Conservation (phyloP, 352 stramenopile genomes). For the Phytophthora podocarpi region DNA sequence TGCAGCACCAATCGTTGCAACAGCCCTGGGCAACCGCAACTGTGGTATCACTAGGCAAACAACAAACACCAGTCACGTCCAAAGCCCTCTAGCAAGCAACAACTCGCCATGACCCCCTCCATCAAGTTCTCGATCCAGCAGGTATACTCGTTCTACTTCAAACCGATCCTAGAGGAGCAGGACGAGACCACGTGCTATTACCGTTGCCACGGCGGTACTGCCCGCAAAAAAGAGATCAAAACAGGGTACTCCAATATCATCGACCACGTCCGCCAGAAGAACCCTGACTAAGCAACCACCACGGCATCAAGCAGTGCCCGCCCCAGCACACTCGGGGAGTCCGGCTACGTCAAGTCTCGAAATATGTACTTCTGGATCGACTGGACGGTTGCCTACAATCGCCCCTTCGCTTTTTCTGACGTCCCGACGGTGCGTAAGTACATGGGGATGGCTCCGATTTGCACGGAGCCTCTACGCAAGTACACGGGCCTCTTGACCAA, state of each 20-base stretch:
- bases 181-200: not conserved
- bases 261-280: not conserved
- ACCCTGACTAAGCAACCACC: not conserved
- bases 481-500: not conserved
- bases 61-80: too few relatives aligned
- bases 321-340: not conserved
- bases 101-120: too few relatives aligned
- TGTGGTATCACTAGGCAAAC: too few relatives aligned
- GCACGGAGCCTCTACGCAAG: not conserved
- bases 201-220: not conserved
- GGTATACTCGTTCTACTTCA: not conserved
- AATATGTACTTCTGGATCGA: not conserved
- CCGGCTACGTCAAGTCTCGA: not conserved
- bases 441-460: not conserved
- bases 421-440: not conserved
- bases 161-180: not conserved
- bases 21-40: too few relatives aligned
- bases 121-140: not conserved
- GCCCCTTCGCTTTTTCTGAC: not conserved
- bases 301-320: not conserved
- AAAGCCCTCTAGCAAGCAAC: too few relatives aligned
- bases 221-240: not conserved
- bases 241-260: not conserved
- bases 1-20: too few relatives aligned
- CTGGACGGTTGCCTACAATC: not conserved